Base-by-base conservation (phyloP, 2,329 filamentous ascomycete genomes). In the Xylariaceae sp. region DNA sequence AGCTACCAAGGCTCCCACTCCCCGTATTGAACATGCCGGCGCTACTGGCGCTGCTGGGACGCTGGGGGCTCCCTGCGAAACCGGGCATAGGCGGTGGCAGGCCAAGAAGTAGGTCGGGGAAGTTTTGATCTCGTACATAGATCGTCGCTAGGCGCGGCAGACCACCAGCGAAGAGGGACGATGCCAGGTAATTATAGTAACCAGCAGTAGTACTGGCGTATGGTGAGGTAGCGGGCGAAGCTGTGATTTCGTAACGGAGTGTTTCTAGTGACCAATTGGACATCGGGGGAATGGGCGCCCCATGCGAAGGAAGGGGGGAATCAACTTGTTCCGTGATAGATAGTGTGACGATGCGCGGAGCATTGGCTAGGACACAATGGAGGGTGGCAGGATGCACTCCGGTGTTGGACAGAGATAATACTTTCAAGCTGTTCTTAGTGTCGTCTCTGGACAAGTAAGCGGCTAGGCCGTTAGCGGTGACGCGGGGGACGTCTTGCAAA, bases 151-250 rank as follows among this genome's bases (percentile, higher is more conserved):
- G 79, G 29, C 81, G 82, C 1, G 92, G 91, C 6, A 97, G 80
- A 6, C 84, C 82, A 57, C 87, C 88, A 13, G 85, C 82, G 55
- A 94, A 83, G 26, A 97, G 82, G 0, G 91, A 96, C n/a, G 83
- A 83, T 21, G 91, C 86, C 16, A 97, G 83, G 72, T 96, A 96
- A 56, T 84, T 83, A 72, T 97, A 96, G 75, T 96, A 95, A 15
- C 81, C 81, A 8, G 77, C 72, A 0, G 81, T 81, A 20, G 81
- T 75, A 56, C 73, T 77, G 7, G 78, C 74, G 55, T 84, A 88
- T 9, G 85, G 79, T 18, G 84, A 82, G 0, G 82, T 75, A 3
- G 77, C 70, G 0, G 82, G 74, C 8, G 77, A 77, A 3, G 84
- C 80, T 9, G 84, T 87, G 68, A 97, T 89, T 72, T 97, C 93